These are phyloP conservation scores for Excoecaria cochinchinensis DNA, from an alignment of 345 rosid species.

Conservation along the genomic window DNA sequence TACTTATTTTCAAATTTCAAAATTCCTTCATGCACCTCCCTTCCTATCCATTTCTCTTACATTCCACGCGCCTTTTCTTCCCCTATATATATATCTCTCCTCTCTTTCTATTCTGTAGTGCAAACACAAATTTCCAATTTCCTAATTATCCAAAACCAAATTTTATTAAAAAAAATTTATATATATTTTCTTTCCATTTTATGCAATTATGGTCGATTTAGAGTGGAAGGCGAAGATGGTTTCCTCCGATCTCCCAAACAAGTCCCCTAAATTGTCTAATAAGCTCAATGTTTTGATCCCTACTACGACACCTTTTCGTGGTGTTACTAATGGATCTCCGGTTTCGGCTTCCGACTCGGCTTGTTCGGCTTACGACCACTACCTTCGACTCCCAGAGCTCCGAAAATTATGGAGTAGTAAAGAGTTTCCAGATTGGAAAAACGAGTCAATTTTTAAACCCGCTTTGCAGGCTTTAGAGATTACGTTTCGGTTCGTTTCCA, in stretches of 20 bases:
- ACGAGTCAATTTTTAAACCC: constrained; percentile 63
- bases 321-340: constrained; percentile 20
- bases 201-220: constrained; percentile 58
- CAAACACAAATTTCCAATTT: background rate
- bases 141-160: background rate
- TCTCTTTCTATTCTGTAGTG: too few species aligned
- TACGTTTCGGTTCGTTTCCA: constrained; percentile 75
- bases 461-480: constrained; percentile 82
- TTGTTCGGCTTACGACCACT: constrained; percentile 76
- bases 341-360: constrained; percentile 43
- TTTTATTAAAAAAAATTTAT: background rate
- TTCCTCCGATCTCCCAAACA: constrained; percentile 45
- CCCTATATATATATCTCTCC: constrained; percentile 16
- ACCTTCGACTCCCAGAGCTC: constrained; percentile 72
- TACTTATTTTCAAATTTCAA: constrained; percentile 11
- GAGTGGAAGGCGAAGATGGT: constrained; percentile 56
- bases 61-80: constrained; percentile 28
- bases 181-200: background rate
- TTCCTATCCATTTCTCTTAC: constrained; percentile 12
- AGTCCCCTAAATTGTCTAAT: constrained; percentile 39
- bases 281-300: constrained; percentile 52
- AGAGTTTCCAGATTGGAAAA: constrained; percentile 59
- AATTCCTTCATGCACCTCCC: constrained; percentile 15
- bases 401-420: constrained; percentile 44
- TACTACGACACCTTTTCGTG: constrained; percentile 17